Base-by-base conservation (phyloP, 352 stramenopile genomes). In the Sclerospora graminicola region DNA sequence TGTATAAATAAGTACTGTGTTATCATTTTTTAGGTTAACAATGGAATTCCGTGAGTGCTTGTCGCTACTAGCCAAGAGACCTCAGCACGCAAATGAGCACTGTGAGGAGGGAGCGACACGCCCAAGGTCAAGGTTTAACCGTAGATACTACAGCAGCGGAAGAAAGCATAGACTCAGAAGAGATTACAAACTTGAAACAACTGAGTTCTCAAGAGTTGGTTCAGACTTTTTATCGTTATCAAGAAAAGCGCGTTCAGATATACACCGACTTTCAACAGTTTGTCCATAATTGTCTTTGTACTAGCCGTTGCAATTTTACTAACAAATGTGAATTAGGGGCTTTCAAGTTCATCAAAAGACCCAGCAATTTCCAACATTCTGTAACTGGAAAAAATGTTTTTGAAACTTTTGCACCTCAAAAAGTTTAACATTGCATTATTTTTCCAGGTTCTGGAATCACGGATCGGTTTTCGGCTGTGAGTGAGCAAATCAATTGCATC, bases 21-120 rank as follows among this genome's bases (percentile, higher is more conserved):
- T n/a, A n/a, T n/a, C n/a, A n/a, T n/a, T n/a, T n/a, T n/a, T n/a
- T n/a, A n/a, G n/a, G n/a, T n/a, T n/a, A n/a, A 34, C 28, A 5
- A 90, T 90, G 79, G 69, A 90, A 41, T 80, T 90, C 31, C 33
- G 82, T 13, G 35, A 61, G 40, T 88, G 75, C 50, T 66, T 81
- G 30, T 52, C 74, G 50, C 60, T 90, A 46, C 63, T 90, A 38
- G 60, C 73, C 14, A 57, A 63, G 40, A 75, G 79, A 1, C 71
- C 73, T 14, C 45, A 50, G 48, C 70, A 84, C 41, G 59, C 67
- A 18, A 72, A 84, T 27, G 60, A 63, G 36, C 60, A 82, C 43
- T 88, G 75, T 33, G 69, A 79, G n/a, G 48, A 65, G 2, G 50
- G n/a, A 67, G 28, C 20, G 65, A 9, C 41, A 54, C 10, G 14